Percentiles rank a stretch among this genome's conserved stretches.
phyloP scores from a whole-genome alignment of 2,329 filamentous ascomycete species.

The Daldinia sp. region DNA sequence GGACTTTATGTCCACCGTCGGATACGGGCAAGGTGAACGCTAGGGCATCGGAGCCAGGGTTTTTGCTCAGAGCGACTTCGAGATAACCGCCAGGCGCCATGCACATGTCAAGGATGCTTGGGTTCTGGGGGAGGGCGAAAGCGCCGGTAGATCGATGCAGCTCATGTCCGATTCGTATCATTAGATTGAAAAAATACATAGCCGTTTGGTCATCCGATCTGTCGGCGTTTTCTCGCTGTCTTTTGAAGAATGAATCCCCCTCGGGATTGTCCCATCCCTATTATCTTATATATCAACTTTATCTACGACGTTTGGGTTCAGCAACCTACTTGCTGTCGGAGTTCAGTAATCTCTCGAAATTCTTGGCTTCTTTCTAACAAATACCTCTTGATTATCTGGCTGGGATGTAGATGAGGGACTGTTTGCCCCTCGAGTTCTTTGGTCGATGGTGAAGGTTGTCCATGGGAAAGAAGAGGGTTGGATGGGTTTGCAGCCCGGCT shows the following conservation, averaged over 20 bases:
- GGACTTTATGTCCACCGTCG: conserved; percentile 53
- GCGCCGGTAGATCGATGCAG: conserved; percentile 41
- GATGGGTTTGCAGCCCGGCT: neutral
- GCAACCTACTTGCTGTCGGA: neutral
- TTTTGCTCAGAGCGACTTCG: conserved; percentile 47
- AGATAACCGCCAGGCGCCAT: conserved; percentile 65
- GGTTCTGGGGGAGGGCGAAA: conserved; percentile 40
- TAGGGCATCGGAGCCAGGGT: conserved; percentile 46
- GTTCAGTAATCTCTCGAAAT: neutral
- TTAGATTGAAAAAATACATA: conserved; percentile 52
- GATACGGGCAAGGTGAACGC: conserved; percentile 53
- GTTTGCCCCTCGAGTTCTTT: neutral
- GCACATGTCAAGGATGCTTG: conserved; percentile 61
- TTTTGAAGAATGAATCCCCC: conserved; percentile 54
- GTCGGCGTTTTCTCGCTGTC: conserved; percentile 51
- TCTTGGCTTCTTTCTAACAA: neutral
- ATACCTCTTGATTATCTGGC: neutral
- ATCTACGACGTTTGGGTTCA: neutral
- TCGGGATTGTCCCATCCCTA: conserved; percentile 56
- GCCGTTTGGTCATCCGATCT: conserved; percentile 34
- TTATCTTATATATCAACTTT: neutral
- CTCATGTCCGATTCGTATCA: conserved; percentile 54
- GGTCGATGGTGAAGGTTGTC: neutral
- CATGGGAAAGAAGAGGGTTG: neutral
- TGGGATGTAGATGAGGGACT: neutral